phyloP scores from a whole-genome alignment of 331 rosid species.

The Rhamnella rubrinervis region DNA sequence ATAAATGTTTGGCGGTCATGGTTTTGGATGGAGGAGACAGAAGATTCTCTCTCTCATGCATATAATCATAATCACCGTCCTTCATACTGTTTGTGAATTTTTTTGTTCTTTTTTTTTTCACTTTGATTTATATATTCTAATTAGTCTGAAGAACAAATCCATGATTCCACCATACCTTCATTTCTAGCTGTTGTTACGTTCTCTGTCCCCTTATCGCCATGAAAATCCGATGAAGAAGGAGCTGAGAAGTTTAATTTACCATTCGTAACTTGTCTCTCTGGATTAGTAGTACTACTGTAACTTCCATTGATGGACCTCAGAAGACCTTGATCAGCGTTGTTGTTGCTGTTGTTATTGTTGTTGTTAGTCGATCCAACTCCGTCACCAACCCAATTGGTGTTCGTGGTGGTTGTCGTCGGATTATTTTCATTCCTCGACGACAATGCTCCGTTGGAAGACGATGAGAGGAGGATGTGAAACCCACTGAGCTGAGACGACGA shows the following conservation, averaged over 20 bases:
- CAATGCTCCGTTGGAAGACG: slow-evolving; percentile 35
- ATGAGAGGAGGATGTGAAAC: slow-evolving; percentile 31
- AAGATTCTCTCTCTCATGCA: slow-evolving; percentile 51
- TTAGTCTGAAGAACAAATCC: slow-evolving; percentile 90
- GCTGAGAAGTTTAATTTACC: slow-evolving; percentile 34
- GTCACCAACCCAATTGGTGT: slow-evolving; percentile 43
- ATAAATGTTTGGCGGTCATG: slow-evolving; percentile 56
- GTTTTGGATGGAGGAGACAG: slow-evolving; percentile 42
- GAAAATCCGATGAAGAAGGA: slow-evolving; percentile 47
- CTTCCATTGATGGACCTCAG: slow-evolving; percentile 37
- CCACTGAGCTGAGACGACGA: slow-evolving; percentile 16
- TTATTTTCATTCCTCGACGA: slow-evolving; percentile 22
- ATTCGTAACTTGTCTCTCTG: slow-evolving; percentile 7
- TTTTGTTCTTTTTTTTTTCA: slow-evolving; percentile 1
- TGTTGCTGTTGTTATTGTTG: slow-evolving; percentile 6
- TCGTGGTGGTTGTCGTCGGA: slow-evolving; percentile 24
- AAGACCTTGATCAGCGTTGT: slow-evolving; percentile 30
- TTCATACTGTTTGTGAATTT: slow-evolving; percentile 21
- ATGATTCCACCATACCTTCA: slow-evolving; percentile 93
- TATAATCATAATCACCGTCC: slow-evolving; percentile 26
- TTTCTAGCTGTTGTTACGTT: slow-evolving; percentile 43
- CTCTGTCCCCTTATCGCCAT: slow-evolving; percentile 41
- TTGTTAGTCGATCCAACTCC: slow-evolving; percentile 23
- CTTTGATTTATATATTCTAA: slow-evolving; percentile 5
- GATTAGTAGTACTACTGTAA: slow-evolving; percentile 18